phyloP scores from a whole-genome alignment of 1,284 basidiomycete genomes.

The Ceratobasidium sp. region DNA sequence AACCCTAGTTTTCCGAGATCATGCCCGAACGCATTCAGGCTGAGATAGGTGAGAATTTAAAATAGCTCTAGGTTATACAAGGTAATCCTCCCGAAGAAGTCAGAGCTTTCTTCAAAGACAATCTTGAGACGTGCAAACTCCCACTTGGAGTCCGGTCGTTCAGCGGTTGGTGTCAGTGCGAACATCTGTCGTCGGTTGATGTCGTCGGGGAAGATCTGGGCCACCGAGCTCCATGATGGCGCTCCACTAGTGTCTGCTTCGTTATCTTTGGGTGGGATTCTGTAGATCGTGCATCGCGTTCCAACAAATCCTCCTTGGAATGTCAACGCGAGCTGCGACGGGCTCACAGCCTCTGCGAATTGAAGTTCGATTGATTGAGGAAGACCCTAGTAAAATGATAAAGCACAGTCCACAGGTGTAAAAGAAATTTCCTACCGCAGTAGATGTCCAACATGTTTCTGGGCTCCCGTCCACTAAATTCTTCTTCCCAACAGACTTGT shows the following conservation, averaged over 20 bases:
- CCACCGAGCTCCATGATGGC: slow-evolving; percentile 60
- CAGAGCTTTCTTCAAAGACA: slow-evolving; percentile 79
- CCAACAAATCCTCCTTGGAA: slow-evolving; percentile 88
- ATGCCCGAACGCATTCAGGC: too few species aligned
- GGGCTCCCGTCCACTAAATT: slow-evolving; percentile 73
- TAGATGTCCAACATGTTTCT: slow-evolving; percentile 86
- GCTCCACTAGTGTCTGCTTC: slow-evolving; percentile 33
- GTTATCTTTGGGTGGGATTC: slow-evolving; percentile 50
- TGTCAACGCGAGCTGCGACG: slow-evolving; percentile 67
- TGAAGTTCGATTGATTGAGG: slow-evolving; percentile 76
- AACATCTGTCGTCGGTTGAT: slow-evolving; percentile 77
- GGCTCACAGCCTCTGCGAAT: slow-evolving; percentile 65
- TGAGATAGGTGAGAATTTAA: too few species aligned
- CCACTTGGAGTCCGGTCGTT: not conserved
- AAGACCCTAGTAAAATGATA: slow-evolving; percentile 63
- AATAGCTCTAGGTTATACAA: slow-evolving; percentile 70
- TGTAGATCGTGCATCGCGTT: slow-evolving; percentile 65
- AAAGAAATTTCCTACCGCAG: slow-evolving; percentile 64
- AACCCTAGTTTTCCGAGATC: not conserved
- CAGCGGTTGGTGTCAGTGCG: slow-evolving; percentile 55
- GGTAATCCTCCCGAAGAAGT: slow-evolving; percentile 80
- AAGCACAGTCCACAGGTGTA: not conserved
- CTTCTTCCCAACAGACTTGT: slow-evolving; percentile 78
- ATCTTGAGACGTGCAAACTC: slow-evolving; percentile 60
- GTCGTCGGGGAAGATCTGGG: slow-evolving; percentile 75